Evolutionary conservation across 768 basidiomycete genomes (phyloP).

Genomic region (Nidularia pulvinata): DNA sequence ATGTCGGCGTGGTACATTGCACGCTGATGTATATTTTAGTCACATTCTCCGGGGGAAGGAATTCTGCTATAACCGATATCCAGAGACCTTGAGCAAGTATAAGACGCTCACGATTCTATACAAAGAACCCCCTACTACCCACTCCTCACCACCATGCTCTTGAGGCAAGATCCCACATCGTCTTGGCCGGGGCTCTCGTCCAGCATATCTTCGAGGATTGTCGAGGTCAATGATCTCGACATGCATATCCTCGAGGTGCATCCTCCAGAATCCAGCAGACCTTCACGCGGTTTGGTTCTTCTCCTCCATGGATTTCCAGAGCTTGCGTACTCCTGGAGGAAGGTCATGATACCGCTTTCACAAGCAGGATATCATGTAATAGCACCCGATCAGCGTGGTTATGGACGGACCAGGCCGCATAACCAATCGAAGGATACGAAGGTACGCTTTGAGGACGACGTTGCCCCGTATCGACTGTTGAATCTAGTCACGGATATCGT

Average conservation of each 20-base stretch:
- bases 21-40: too few relatives aligned
- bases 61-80: too few relatives aligned
- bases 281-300: conserved; percentile 45
- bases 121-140: too few relatives aligned
- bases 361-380: conserved; percentile 57
- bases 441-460: conserved; percentile 44
- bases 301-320: conserved; percentile 72
- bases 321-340: conserved; percentile 66
- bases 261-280: conserved; percentile 12
- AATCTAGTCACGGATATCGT: conserved; percentile 53
- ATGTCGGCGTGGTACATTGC: too few relatives aligned
- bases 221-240: conserved; percentile 46
- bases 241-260: conserved; percentile 51
- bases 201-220: conserved; percentile 31
- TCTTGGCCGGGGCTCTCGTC: conserved; percentile 18
- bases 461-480: conserved; percentile 46
- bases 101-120: too few relatives aligned
- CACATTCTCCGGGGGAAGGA: too few relatives aligned
- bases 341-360: conserved; percentile 49
- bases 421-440: conserved; percentile 5
- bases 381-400: conserved; percentile 62
- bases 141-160: too few relatives aligned
- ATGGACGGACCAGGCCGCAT: conserved; percentile 35
- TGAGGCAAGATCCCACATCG: too few relatives aligned
- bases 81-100: too few relatives aligned